phyloP scores from a whole-genome alignment of 73 alveolate species.

The Durusdinium trenchii region DNA sequence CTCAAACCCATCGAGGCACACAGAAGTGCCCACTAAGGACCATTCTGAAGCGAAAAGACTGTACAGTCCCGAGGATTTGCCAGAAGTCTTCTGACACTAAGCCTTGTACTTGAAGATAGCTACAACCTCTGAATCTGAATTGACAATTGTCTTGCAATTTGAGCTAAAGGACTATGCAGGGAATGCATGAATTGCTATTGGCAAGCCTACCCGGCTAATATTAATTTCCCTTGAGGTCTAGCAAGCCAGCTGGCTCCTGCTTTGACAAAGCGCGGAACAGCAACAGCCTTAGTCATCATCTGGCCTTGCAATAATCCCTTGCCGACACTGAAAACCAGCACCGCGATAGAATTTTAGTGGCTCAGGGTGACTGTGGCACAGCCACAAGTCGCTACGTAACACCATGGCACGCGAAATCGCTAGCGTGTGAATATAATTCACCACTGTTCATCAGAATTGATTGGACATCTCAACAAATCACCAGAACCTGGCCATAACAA shows the following conservation, averaged over 20 bases:
- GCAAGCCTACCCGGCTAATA: not conserved
- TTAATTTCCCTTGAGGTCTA: not conserved
- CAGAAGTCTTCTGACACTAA: not conserved
- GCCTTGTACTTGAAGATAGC: not conserved
- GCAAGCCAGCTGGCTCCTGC: conserved; percentile 51
- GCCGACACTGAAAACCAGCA: no score
- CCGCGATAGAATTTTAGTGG: no score
- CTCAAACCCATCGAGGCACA: no score
- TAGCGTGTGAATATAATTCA: no score
- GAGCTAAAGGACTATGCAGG: not conserved
- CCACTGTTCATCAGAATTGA: no score
- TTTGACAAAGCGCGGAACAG: conserved; percentile 67
- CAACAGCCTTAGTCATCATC: not conserved
- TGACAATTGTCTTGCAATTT: not conserved
- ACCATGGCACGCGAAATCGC: no score
- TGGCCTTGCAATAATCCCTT: no score
- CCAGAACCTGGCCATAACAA: no score
- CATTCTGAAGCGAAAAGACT: conserved; percentile 61
- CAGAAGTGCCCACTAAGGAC: no score
- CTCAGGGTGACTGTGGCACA: no score
- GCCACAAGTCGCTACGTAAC: no score
- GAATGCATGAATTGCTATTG: not conserved
- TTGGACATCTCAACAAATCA: no score
- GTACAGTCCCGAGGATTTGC: not conserved
- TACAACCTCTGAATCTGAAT: not conserved